Conservation (phyloP, 1,284 basidiomycete species). For the Fomitopsis palustris region DNA sequence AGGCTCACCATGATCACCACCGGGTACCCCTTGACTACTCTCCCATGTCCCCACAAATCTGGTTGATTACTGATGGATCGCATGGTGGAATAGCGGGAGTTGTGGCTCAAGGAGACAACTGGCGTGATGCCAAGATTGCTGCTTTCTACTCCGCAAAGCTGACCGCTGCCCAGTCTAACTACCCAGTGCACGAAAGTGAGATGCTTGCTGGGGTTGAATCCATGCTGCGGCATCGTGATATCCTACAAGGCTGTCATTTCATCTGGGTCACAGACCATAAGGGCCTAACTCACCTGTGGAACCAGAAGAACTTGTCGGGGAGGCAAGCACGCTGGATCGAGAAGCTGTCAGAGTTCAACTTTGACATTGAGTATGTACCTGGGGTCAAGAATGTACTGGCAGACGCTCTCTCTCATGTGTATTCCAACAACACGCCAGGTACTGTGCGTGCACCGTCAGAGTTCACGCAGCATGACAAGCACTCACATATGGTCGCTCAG, state of each 20-base stretch:
- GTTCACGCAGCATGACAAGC: slow-evolving; percentile 14
- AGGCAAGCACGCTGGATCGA: slow-evolving; percentile 22
- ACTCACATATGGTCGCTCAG: not conserved
- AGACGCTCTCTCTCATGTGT: slow-evolving; percentile 33
- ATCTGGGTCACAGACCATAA: slow-evolving; percentile 24
- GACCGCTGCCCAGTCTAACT: slow-evolving; percentile 22
- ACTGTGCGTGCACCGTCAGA: slow-evolving; percentile 20
- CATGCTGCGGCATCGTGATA: slow-evolving; percentile 21
- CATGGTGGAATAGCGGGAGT: slow-evolving; percentile 11
- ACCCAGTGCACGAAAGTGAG: slow-evolving; percentile 20
- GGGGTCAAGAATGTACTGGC: slow-evolving; percentile 17
- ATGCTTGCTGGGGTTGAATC: slow-evolving; percentile 28
- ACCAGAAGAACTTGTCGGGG: slow-evolving; percentile 19
- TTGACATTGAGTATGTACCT: slow-evolving; percentile 19
- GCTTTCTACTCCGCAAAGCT: slow-evolving; percentile 29
- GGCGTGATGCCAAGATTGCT: slow-evolving; percentile 12
- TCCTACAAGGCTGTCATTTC: slow-evolving; percentile 18
- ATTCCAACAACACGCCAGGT: slow-evolving; percentile 24
- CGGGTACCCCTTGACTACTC: slow-evolving; percentile 19
- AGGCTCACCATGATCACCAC: slow-evolving; percentile 11
- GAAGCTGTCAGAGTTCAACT: slow-evolving; percentile 20
- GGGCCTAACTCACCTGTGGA: slow-evolving; percentile 19
- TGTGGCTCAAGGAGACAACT: slow-evolving; percentile 16
- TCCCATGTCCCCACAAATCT: slow-evolving; percentile 10
- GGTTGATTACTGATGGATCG: slow-evolving; percentile 15